Evolutionary conservation across 352 stramenopile genomes (phyloP).

Genomic region (Phytophthora pistaciae): DNA sequence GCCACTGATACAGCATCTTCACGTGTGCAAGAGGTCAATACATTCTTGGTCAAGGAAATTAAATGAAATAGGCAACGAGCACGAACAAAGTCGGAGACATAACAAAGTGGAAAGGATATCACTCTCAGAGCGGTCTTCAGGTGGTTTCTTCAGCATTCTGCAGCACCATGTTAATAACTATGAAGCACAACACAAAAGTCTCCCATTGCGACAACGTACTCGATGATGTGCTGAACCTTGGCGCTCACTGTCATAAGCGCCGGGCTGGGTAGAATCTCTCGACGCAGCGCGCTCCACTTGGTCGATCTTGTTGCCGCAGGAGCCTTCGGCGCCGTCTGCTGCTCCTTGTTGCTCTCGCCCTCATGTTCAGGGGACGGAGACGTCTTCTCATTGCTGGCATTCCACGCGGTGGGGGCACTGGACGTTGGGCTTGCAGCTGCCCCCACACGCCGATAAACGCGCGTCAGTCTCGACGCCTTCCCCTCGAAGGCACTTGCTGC

Average conservation of each 20-base stretch:
- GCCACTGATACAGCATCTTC: constrained; percentile 83
- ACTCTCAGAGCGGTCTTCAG: constrained; percentile 72
- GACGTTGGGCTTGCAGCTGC: constrained; percentile 4
- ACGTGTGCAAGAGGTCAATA: constrained; percentile 36
- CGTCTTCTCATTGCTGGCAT: constrained; percentile 10
- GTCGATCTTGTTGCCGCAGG: constrained; percentile 8
- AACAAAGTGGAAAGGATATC: constrained; percentile 52
- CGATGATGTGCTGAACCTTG: constrained; percentile 74
- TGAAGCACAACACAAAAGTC: background rate
- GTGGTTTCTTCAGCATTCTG: constrained; percentile 70
- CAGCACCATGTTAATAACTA: background rate
- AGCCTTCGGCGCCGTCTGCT: constrained; percentile 30
- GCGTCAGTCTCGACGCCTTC: constrained; percentile 23
- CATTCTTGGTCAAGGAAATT: constrained; percentile 14
- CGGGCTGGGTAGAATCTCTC: constrained; percentile 53
- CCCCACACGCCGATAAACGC: constrained; percentile 14
- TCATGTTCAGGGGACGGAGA: constrained; percentile 11
- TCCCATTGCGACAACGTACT: constrained; percentile 38
- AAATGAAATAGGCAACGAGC: background rate
- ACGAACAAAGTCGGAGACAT: background rate
- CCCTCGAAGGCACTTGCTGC: constrained; percentile 6
- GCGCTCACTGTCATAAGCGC: constrained; percentile 68
- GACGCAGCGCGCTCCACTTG: constrained; percentile 44
- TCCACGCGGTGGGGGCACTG: constrained; percentile 1
- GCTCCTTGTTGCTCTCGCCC: constrained; percentile 51